Evolutionary conservation across 441 rosid genomes (phyloP).

Genomic region (Arabidopsis lyrata): DNA sequence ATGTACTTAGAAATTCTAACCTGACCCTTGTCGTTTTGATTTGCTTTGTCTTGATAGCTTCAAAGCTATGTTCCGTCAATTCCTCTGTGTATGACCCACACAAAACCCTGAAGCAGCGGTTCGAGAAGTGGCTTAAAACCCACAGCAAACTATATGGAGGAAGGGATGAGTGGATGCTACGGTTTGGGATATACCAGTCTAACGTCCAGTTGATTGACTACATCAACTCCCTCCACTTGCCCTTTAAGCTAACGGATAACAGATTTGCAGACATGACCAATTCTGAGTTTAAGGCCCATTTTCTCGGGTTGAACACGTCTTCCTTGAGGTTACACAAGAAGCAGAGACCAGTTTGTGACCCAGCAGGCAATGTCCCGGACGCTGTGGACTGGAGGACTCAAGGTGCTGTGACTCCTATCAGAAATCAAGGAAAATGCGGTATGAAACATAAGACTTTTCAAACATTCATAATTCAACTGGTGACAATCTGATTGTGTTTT

Average conservation of each 20-base stretch:
- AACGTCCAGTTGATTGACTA: constrained; percentile 67
- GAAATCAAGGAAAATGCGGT: constrained; percentile 87
- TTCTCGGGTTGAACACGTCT: constrained; percentile 51
- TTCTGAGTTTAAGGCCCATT: constrained; percentile 61
- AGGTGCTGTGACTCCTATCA: constrained; percentile 75
- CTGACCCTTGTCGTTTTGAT: constrained; percentile 41
- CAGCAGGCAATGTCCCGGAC: constrained; percentile 43
- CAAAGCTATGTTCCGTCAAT: constrained; percentile 38
- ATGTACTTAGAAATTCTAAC: constrained; percentile 42
- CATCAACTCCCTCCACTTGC: constrained; percentile 65
- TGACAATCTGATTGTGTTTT: constrained; percentile 6
- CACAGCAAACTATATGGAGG: constrained; percentile 50
- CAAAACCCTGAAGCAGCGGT: constrained; percentile 53
- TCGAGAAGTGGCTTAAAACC: constrained; percentile 59
- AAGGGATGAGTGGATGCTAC: constrained; percentile 57
- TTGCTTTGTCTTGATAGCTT: constrained; percentile 45
- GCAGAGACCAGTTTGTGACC: background rate
- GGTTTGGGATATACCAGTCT: constrained; percentile 72
- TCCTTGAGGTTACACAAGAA: constrained; percentile 6
- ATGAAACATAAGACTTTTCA: constrained; percentile 33
- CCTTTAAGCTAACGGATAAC: constrained; percentile 78
- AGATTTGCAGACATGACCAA: constrained; percentile 85
- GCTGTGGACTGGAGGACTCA: constrained; percentile 74
- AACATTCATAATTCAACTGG: constrained; percentile 13
- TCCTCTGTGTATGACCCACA: constrained; percentile 37